Evolutionary conservation across 1,139 yeast species (phyloP).

Genomic region (Sugiyamaella paludigena): DNA sequence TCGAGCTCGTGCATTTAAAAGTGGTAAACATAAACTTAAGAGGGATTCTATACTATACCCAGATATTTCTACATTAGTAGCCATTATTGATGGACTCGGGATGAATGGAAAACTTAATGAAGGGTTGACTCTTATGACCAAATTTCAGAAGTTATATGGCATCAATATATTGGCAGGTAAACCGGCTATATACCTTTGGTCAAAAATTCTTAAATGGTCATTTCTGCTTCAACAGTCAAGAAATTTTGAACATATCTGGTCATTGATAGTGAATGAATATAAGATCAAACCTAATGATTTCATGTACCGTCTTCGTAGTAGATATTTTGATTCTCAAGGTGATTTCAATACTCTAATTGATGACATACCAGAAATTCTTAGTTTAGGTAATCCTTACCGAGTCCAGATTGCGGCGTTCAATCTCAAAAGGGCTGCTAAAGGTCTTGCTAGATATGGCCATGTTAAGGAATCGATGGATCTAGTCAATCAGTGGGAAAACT

Average conservation of each 20-base stretch:
- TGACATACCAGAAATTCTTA: constrained; percentile 9
- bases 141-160: constrained; percentile 26
- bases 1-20: not conserved
- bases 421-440: constrained; percentile 18
- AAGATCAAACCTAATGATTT: constrained; percentile 22
- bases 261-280: constrained; percentile 16
- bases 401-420: constrained; percentile 14
- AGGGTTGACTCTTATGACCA: constrained; percentile 30
- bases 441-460: constrained; percentile 18
- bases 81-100: constrained; percentile 36
- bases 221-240: constrained; percentile 23
- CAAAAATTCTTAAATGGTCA: constrained; percentile 30
- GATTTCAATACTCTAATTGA: constrained; percentile 8
- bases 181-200: constrained; percentile 32
- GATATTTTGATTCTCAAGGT: constrained; percentile 14
- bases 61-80: constrained; percentile 28
- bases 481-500: constrained; percentile 22
- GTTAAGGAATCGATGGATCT: constrained; percentile 26
- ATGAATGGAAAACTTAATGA: constrained; percentile 29
- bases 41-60: constrained; percentile 29
- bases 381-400: constrained; percentile 10
- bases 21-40: not conserved
- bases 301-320: constrained; percentile 24
- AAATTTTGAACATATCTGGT: constrained; percentile 33
- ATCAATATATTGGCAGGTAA: constrained; percentile 21